phyloP scores from a whole-genome alignment of 2,329 filamentous ascomycete species.

The Ophiostoma quercus region DNA sequence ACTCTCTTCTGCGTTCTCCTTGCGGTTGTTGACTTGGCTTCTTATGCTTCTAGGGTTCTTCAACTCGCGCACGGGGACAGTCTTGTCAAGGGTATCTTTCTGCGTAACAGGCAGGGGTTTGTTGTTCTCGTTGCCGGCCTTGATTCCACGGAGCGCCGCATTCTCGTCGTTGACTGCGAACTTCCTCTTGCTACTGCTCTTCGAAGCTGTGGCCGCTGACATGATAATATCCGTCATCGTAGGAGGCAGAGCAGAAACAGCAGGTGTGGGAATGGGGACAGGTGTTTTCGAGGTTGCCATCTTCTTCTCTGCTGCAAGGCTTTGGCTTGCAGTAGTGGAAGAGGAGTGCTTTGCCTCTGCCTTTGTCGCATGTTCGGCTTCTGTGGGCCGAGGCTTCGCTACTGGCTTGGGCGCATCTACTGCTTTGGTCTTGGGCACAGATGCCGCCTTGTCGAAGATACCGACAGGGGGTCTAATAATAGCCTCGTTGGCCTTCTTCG shows the following conservation, averaged over 20 bases:
- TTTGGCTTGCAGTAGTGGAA: not conserved
- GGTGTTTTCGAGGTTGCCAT: not conserved
- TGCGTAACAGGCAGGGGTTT: constrained; percentile 28
- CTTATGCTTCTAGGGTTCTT: constrained; percentile 44
- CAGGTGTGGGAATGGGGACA: not conserved
- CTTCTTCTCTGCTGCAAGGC: constrained; percentile 11
- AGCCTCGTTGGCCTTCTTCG: constrained; percentile 31
- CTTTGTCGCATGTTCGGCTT: not conserved
- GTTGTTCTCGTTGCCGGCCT: constrained; percentile 29
- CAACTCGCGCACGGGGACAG: constrained; percentile 25
- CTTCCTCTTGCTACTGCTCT: constrained; percentile 52
- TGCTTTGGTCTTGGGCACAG: not conserved
- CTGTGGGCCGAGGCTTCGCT: not conserved
- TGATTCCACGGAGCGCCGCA: constrained; percentile 35
- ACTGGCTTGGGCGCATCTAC: not conserved
- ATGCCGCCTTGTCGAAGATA: not conserved
- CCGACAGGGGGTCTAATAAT: constrained; percentile 30
- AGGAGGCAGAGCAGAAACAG: not conserved
- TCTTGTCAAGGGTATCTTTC: constrained; percentile 26
- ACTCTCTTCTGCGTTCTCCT: constrained; percentile 33
- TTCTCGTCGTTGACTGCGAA: constrained; percentile 51
- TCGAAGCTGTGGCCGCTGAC: constrained; percentile 26
- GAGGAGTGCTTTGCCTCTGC: not conserved
- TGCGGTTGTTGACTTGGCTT: constrained; percentile 41
- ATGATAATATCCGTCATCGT: constrained; percentile 33